Conservation (phyloP, 257 asterid species). For the Solanum dulcamara region DNA sequence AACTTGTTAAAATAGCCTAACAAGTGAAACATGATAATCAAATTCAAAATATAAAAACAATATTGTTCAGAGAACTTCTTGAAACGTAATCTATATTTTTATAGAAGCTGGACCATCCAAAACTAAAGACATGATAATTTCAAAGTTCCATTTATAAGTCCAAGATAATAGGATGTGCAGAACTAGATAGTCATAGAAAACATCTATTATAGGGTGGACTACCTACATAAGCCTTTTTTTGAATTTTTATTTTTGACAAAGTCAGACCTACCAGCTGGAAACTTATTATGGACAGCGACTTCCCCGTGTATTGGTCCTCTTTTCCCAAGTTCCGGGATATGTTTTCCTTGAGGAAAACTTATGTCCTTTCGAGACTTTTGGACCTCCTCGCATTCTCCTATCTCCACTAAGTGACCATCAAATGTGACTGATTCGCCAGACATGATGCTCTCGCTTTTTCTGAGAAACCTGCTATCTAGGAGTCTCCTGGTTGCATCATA, state of each 20-base stretch:
- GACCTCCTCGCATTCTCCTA: slow-evolving; percentile 48
- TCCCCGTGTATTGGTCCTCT: slow-evolving; percentile 7
- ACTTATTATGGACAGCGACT: slow-evolving; percentile 6
- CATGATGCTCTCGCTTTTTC: slow-evolving; percentile 41
- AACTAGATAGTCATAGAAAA: not conserved
- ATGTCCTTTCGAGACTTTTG: slow-evolving; percentile 24
- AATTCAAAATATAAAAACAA: not conserved
- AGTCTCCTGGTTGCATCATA: slow-evolving; percentile 54
- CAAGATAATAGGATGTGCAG: not conserved
- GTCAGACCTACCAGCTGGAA: slow-evolving; percentile 30
- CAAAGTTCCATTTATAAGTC: not conserved
- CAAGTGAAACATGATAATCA: not conserved
- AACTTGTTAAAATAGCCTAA: not conserved
- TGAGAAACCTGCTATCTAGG: slow-evolving; percentile 56
- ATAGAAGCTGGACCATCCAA: not conserved
- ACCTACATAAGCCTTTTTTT: not conserved
- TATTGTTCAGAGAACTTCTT: not conserved
- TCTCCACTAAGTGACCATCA: slow-evolving; percentile 61
- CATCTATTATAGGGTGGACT: not conserved
- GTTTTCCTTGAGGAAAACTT: slow-evolving; percentile 9
- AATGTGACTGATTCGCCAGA: slow-evolving; percentile 52
- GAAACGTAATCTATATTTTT: not conserved
- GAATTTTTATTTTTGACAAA: slow-evolving; percentile 3
- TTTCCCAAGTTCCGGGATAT: slow-evolving; percentile 12
- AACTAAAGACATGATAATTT: not conserved